Evolutionary conservation across 2,329 filamentous ascomycete genomes (phyloP).

Genomic region (Aspergillus bombycis): DNA sequence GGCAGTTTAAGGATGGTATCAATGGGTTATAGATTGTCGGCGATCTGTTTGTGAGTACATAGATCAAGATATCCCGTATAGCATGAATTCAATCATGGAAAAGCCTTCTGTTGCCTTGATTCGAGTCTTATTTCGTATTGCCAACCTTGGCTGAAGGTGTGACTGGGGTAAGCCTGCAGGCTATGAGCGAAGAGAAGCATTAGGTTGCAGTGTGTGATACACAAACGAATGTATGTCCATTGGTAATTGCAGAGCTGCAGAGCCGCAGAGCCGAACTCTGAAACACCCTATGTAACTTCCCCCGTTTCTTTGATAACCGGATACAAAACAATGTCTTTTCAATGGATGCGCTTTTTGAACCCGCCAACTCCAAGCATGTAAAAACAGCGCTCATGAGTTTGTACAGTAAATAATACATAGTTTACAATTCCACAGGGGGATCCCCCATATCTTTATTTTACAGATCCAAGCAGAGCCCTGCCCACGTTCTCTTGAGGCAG

Average conservation of each 20-base stretch:
- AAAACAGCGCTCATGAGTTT: not conserved
- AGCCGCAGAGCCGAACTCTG: not conserved
- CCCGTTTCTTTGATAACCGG: not conserved
- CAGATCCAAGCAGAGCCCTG: not conserved
- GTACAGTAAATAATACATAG: slow-evolving; percentile 3
- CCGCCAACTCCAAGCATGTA: not conserved
- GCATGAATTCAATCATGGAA: not conserved
- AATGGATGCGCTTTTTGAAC: not conserved
- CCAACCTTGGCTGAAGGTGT: not conserved
- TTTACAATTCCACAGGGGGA: not conserved
- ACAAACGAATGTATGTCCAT: not conserved
- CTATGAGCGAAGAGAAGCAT: not conserved
- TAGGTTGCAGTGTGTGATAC: not conserved
- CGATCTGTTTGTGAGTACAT: slow-evolving; percentile 2
- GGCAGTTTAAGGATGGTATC: slow-evolving; percentile 73
- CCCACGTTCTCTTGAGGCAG: not conserved
- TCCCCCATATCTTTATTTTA: not conserved
- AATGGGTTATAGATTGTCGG: slow-evolving; percentile 56
- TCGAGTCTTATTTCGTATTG: not conserved
- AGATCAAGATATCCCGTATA: slow-evolving; percentile 5
- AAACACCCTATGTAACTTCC: not conserved
- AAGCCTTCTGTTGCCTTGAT: not conserved
- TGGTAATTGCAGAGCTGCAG: not conserved
- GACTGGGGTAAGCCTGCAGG: not conserved
- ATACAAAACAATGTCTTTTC: not conserved